Conservation (phyloP, 768 basidiomycete species). For the Calvatia gigantea region DNA sequence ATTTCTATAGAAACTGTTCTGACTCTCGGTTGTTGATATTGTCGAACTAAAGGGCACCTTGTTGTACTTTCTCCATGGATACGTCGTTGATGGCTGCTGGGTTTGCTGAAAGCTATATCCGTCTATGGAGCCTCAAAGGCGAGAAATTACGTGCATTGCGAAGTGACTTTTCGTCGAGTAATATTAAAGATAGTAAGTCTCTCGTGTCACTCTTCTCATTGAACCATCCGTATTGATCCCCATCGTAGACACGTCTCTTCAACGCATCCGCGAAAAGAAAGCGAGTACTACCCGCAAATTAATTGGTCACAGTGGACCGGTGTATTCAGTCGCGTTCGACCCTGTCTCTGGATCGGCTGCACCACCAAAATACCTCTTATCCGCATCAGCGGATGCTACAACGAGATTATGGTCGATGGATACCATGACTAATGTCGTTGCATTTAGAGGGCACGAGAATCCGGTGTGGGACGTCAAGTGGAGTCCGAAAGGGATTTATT, state of each 20-base stretch:
- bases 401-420: conserved; percentile 93
- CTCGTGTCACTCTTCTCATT: not conserved
- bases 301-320: conserved; percentile 94
- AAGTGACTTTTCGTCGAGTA: conserved; percentile 68
- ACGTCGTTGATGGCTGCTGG: conserved; percentile 92
- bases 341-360: conserved; percentile 83
- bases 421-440: conserved; percentile 89
- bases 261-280: conserved; percentile 74
- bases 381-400: conserved; percentile 90
- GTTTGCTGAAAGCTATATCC: conserved; percentile 92
- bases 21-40: conserved; percentile 1
- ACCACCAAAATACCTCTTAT: conserved; percentile 85
- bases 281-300: conserved; percentile 89
- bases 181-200: conserved; percentile 66
- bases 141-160: conserved; percentile 77
- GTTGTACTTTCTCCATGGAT: conserved; percentile 86
- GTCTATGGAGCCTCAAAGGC: conserved; percentile 93
- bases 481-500: conserved; percentile 98
- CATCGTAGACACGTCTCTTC: conserved; percentile 50
- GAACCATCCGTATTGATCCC: not conserved
- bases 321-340: conserved; percentile 93
- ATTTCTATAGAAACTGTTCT: not conserved
- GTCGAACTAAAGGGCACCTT: conserved; percentile 59
- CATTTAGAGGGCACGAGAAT: conserved; percentile 93
- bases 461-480: conserved; percentile 99